Evolutionary conservation across 2,329 filamentous ascomycete species (phyloP), one percentile per base, ranked within the genome.

Genomic region (Pseudomassariella vexata): DNA sequence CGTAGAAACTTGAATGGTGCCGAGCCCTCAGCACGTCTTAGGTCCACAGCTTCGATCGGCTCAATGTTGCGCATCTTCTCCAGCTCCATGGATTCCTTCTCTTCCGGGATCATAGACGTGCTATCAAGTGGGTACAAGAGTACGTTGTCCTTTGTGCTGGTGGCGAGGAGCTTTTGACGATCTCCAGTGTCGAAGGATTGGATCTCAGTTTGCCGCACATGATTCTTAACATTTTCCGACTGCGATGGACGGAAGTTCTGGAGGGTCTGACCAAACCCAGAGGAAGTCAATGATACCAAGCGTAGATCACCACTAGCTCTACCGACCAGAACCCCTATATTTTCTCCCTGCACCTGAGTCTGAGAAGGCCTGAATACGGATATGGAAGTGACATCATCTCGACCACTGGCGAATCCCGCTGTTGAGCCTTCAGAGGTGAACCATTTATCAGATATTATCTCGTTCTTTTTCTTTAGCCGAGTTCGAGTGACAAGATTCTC

Each of bases 241-340:
- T 32, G 15, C 2, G 37, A 26, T 8, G 39, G 37, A 18, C 33
- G 43, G 12, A 47, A 53, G 24, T 27, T 31, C 48, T 48, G 30
- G 38, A 46, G 32, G 38, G 43, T 42, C 45, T 34, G 12, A 50
- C 49, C 34, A 48, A 62, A 61, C 9, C 34, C 41, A 20, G 55
- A 49, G 1, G 54, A 45, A 16, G 53, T 53, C 6, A 56, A 56
- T 3, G 64, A 65, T 6, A 70, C 38, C 3, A 75, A 44, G 6
- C 63, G 53, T 5, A 76, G 45, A 12, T 66, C 53, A 2, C 72
- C 71, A 39, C 66, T 70, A 1, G 70, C 66, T 20, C 71, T 57
- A 5, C 69, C 71, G 0, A 66, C 61, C 3, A 73, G 42, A 1
- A 71, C 60, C 53, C 11, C 60, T 43, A 11, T 36, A n/a, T n/a